Evolutionary conservation across 2,329 filamentous ascomycete genomes (phyloP).

Genomic region (Venturia aucupariae): DNA sequence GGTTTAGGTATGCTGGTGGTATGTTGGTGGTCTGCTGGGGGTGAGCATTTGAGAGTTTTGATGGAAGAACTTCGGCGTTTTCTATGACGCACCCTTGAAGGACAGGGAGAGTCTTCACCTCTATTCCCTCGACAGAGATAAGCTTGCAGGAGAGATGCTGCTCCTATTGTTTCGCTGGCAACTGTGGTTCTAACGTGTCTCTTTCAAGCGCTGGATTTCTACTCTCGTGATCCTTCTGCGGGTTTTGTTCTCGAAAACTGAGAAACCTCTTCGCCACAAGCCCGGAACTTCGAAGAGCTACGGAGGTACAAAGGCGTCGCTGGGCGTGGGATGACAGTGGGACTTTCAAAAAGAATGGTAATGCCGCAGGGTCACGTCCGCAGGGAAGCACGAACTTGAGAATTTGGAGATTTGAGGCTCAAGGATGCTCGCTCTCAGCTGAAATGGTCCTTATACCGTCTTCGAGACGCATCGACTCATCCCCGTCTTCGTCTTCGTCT

Average conservation of each 20-base stretch:
- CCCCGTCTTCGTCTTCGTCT: background rate
- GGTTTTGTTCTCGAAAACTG: background rate
- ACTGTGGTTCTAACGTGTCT: background rate
- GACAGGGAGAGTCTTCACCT: background rate
- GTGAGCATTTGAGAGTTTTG: background rate
- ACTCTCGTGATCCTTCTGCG: background rate
- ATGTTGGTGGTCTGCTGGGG: background rate
- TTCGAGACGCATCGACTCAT: background rate
- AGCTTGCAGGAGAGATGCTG: background rate
- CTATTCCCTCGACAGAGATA: background rate
- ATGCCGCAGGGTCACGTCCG: background rate
- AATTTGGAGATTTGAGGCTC: background rate
- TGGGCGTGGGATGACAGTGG: conserved; percentile 1
- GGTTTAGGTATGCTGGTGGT: background rate
- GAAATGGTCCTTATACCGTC: background rate
- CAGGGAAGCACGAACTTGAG: background rate
- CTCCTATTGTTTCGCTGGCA: background rate
- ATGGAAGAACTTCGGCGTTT: background rate
- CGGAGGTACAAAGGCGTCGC: background rate
- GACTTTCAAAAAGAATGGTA: background rate
- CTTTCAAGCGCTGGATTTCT: background rate
- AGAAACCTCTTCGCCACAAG: background rate
- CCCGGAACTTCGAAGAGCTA: background rate
- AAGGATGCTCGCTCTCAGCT: background rate
- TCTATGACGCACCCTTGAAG: background rate